Evolutionary conservation across 305 asterid species (phyloP).

Genomic region (Petunia hybrid): DNA sequence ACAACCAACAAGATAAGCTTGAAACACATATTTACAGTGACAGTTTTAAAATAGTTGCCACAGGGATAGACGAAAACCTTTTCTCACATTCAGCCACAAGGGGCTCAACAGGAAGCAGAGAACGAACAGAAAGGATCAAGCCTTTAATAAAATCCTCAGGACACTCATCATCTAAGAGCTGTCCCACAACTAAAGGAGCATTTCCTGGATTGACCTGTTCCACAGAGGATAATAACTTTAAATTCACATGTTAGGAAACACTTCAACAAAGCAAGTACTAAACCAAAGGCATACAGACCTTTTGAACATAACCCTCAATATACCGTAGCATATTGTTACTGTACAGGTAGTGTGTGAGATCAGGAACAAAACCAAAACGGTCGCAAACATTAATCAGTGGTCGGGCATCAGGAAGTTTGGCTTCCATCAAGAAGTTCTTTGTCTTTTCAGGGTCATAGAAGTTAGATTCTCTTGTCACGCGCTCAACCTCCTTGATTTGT

Average conservation of each 20-base stretch:
- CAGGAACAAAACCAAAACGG: slow-evolving; percentile 98
- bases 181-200: slow-evolving; percentile 94
- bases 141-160: slow-evolving; percentile 99
- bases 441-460: slow-evolving; percentile 97
- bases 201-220: slow-evolving; percentile 98
- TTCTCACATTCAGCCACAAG: slow-evolving; percentile 99
- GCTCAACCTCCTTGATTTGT: slow-evolving; percentile 94
- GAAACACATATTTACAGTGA: slow-evolving; percentile 9
- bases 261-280: background rate
- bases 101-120: slow-evolving; percentile 98
- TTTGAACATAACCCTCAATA: slow-evolving; percentile 99
- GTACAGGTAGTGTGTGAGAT: slow-evolving; percentile 89
- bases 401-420: slow-evolving; percentile 97
- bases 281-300: slow-evolving; percentile 55
- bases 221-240: slow-evolving; percentile 42
- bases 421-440: slow-evolving; percentile 94
- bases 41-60: slow-evolving; percentile 56
- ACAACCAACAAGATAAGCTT: slow-evolving; percentile 38
- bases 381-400: slow-evolving; percentile 98
- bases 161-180: slow-evolving; percentile 88
- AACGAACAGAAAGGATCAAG: slow-evolving; percentile 90
- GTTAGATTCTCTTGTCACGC: slow-evolving; percentile 93
- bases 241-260: slow-evolving; percentile 47
- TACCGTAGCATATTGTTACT: slow-evolving; percentile 97
- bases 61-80: slow-evolving; percentile 57